Conservation (phyloP, 2,329 filamentous ascomycete genomes). For the Hypoxylon sp. region DNA sequence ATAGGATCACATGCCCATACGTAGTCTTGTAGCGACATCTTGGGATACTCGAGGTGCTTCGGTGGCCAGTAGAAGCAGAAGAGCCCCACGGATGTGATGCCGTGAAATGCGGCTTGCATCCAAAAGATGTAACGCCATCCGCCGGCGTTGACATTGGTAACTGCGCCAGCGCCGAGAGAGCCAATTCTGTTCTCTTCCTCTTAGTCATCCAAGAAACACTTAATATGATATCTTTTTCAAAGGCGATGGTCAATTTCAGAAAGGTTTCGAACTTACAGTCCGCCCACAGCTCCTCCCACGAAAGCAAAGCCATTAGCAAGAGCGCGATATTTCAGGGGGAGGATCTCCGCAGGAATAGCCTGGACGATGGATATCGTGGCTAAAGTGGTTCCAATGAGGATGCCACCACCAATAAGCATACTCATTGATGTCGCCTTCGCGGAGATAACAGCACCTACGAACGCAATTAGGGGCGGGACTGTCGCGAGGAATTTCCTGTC, state of each 20-base stretch:
- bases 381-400: constrained; percentile 69
- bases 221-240: not conserved
- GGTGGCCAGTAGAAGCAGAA: constrained; percentile 64
- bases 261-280: constrained; percentile 60
- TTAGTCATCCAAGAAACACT: constrained; percentile 4
- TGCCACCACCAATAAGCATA: constrained; percentile 70
- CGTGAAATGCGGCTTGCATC: constrained; percentile 70
- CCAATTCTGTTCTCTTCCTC: constrained; percentile 58
- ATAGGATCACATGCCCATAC: constrained; percentile 66
- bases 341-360: constrained; percentile 69
- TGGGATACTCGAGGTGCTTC: constrained; percentile 57
- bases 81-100: constrained; percentile 63
- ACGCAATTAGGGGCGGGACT: constrained; percentile 67
- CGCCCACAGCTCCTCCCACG: constrained; percentile 66
- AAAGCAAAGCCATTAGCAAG: constrained; percentile 69
- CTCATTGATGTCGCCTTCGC: constrained; percentile 69
- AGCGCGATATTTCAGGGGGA: constrained; percentile 70
- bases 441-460: constrained; percentile 67
- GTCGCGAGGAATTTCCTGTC: constrained; percentile 69
- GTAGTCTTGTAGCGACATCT: constrained; percentile 58
- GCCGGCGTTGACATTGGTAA: constrained; percentile 62
- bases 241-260: not conserved
- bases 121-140: constrained; percentile 73
- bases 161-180: constrained; percentile 65
- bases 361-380: constrained; percentile 69